These are phyloP conservation scores for Tribonema minus DNA, from an alignment of 108 stramenopile species.

Conservation along the genomic window DNA sequence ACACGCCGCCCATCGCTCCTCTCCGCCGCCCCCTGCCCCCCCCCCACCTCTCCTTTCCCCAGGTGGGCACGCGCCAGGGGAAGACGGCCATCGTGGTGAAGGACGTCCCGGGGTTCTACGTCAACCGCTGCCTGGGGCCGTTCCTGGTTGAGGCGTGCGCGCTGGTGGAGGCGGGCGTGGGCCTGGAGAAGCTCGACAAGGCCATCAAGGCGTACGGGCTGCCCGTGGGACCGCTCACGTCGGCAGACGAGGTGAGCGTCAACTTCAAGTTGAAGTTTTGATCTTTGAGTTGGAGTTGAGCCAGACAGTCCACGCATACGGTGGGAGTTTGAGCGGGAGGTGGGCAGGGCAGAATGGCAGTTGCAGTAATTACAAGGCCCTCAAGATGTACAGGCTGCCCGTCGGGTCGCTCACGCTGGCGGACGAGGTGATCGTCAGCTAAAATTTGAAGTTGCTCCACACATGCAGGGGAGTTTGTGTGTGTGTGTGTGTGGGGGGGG, in stretches of 20 bases:
- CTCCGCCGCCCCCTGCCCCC: slow-evolving; percentile 71
- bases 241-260: slow-evolving; percentile 71
- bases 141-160: slow-evolving; percentile 75
- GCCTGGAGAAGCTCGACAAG: slow-evolving; percentile 71
- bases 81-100: slow-evolving; percentile 96
- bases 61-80: slow-evolving; percentile 97
- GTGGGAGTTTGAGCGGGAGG: no score
- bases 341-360: no score
- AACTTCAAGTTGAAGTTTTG: no score
- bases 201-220: slow-evolving; percentile 90
- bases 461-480: no score
- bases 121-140: slow-evolving; percentile 97
- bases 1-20: no score
- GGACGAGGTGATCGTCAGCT: slow-evolving; percentile 67
- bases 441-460: no score
- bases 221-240: slow-evolving; percentile 87
- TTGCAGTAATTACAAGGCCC: no score
- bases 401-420: slow-evolving; percentile 87
- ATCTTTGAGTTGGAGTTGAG: no score
- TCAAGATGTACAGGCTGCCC: slow-evolving; percentile 92
- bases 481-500: no score
- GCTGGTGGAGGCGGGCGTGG: slow-evolving; percentile 43
- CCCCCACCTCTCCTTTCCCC: slow-evolving; percentile 83
- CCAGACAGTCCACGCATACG: no score
- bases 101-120: slow-evolving; percentile 99